Conservation (phyloP, 331 rosid species). For the Prunus yedoensis region DNA sequence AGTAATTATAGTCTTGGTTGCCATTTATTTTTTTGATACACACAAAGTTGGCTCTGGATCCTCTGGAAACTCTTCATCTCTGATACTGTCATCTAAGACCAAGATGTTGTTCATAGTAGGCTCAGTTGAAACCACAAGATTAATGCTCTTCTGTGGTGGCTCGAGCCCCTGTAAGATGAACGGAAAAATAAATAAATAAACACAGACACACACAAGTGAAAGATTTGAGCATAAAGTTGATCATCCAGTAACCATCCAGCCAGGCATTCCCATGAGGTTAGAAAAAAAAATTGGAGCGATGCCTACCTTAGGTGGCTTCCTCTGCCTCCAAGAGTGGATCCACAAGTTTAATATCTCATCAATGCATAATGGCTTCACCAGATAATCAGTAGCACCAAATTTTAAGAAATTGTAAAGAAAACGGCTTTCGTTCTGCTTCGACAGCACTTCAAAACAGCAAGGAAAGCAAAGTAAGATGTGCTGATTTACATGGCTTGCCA, state of each 20-base stretch:
- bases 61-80: slow-evolving; percentile 5
- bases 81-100: background rate
- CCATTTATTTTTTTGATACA: background rate
- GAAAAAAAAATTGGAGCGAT: background rate
- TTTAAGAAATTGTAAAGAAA: slow-evolving; percentile 19
- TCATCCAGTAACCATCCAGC: no score
- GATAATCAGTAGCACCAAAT: slow-evolving; percentile 20
- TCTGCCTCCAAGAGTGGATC: slow-evolving; percentile 18
- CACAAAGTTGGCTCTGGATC: background rate
- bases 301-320: background rate
- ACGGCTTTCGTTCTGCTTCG: slow-evolving; percentile 11
- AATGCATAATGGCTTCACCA: slow-evolving; percentile 25
- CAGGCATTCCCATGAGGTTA: background rate
- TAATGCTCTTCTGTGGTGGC: background rate
- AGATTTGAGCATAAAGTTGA: no score
- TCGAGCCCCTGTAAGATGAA: slow-evolving; percentile 1
- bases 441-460: slow-evolving; percentile 16
- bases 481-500: background rate
- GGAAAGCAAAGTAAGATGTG: background rate
- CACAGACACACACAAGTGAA: no score
- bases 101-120: background rate
- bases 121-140: background rate
- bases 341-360: slow-evolving; percentile 15
- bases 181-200: no score
- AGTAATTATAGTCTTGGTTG: background rate